Conservation (phyloP, 352 stramenopile genomes). For the Pythium aphanidermatum region DNA sequence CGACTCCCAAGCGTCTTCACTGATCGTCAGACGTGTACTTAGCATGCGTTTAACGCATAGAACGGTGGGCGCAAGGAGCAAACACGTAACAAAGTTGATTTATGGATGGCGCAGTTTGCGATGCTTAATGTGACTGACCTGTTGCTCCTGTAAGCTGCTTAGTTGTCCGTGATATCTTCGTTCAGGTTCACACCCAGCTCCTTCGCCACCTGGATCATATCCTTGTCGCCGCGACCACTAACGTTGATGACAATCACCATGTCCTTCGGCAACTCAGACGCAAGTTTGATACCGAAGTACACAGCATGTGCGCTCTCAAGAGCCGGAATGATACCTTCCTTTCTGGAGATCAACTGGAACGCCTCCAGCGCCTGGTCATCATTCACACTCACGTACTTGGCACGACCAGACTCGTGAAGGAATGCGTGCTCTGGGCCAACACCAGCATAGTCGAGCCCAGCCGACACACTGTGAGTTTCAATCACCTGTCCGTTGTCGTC, state of each 20-base stretch:
- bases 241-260: conserved; percentile 97
- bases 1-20: conserved; percentile 21
- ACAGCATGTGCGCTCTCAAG: conserved; percentile 96
- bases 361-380: conserved; percentile 96
- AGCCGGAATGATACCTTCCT: conserved; percentile 98
- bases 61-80: not conserved
- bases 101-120: too few species aligned
- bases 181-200: conserved; percentile 92
- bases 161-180: conserved; percentile 77
- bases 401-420: conserved; percentile 94
- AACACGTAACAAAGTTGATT: conserved; percentile 1
- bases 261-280: conserved; percentile 78
- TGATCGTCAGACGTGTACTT: too few species aligned
- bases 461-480: conserved; percentile 94
- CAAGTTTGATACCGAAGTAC: conserved; percentile 92
- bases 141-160: too few species aligned
- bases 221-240: conserved; percentile 97
- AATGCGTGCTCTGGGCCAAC: conserved; percentile 97
- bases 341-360: conserved; percentile 93
- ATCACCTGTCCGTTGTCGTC: conserved; percentile 92
- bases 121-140: too few species aligned
- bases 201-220: conserved; percentile 98
- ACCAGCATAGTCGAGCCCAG: conserved; percentile 97
- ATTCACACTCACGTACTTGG: conserved; percentile 95
- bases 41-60: too few species aligned